These are phyloP conservation scores for Chrysosporium keratinophilum DNA, from an alignment of 2,329 filamentous ascomycete genomes.

Conservation along the genomic window DNA sequence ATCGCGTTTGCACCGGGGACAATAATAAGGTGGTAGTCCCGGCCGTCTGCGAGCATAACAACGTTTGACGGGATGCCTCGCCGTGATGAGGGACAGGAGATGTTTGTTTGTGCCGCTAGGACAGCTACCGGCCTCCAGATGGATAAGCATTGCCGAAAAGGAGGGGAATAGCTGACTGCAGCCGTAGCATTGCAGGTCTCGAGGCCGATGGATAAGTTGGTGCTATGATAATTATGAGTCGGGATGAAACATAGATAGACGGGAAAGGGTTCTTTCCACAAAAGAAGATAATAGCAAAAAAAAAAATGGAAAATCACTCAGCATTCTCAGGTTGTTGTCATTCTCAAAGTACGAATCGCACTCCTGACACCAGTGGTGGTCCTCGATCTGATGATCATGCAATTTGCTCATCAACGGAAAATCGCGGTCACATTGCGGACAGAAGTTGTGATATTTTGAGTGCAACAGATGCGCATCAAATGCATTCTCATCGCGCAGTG, in stretches of 20 bases:
- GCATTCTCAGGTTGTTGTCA: conserved; percentile 17
- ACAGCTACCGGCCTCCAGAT: conserved; percentile 21
- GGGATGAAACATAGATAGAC: background rate
- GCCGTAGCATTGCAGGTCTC: conserved; percentile 16
- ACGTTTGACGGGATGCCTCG: background rate
- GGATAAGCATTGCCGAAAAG: conserved; percentile 21
- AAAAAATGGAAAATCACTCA: background rate
- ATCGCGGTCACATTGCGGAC: background rate
- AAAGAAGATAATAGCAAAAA: background rate
- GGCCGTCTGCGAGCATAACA: background rate
- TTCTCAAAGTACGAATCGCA: conserved; percentile 15
- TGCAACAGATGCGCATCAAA: background rate
- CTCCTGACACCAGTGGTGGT: conserved; percentile 14
- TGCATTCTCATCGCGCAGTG: background rate
- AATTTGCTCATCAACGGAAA: background rate
- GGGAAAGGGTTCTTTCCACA: background rate
- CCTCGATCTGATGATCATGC: conserved; percentile 11
- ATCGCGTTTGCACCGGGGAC: conserved; percentile 15
- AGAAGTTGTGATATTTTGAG: background rate
- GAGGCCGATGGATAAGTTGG: conserved; percentile 15
- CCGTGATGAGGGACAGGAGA: background rate
- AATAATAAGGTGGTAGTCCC: conserved; percentile 12
- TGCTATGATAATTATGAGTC: conserved; percentile 13
- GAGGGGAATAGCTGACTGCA: conserved; percentile 18
- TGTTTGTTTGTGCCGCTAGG: conserved; percentile 9